These are phyloP conservation scores for Solanum hybrid DNA, from an alignment of 305 asterid genomes.

Conservation along the genomic window DNA sequence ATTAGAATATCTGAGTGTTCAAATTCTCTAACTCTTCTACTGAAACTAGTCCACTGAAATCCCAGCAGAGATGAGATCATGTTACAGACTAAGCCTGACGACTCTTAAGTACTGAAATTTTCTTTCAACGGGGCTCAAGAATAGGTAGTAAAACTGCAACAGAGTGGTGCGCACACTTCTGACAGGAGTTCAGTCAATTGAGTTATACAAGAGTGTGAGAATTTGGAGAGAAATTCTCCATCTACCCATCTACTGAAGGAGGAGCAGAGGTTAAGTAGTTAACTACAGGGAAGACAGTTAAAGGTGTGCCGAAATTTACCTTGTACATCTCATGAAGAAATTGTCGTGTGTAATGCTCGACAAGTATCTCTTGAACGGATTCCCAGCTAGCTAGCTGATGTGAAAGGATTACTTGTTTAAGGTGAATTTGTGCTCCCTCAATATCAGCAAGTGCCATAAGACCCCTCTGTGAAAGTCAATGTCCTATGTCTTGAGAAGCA, in stretches of 20 bases:
- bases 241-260: not conserved
- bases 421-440: conserved; percentile 92
- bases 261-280: not conserved
- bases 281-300: not conserved
- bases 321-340: conserved; percentile 95
- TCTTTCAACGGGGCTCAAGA: not conserved
- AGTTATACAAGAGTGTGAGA: not conserved
- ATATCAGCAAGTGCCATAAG: conserved; percentile 99
- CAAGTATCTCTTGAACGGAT: conserved; percentile 81
- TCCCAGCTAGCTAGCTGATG: conserved; percentile 98
- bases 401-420: conserved; percentile 69
- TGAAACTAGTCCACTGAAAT: not conserved
- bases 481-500: not conserved
- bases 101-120: not conserved
- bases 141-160: not conserved
- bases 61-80: not conserved
- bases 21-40: not conserved
- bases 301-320: conserved; percentile 30
- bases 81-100: not conserved
- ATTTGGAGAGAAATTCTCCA: conserved; percentile 1
- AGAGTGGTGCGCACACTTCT: not conserved
- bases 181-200: not conserved
- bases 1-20: not conserved
- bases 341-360: conserved; percentile 79
- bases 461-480: conserved; percentile 58